Base-by-base conservation (phyloP, 2,329 filamentous ascomycete species). In the Exophiala aquamarina region DNA sequence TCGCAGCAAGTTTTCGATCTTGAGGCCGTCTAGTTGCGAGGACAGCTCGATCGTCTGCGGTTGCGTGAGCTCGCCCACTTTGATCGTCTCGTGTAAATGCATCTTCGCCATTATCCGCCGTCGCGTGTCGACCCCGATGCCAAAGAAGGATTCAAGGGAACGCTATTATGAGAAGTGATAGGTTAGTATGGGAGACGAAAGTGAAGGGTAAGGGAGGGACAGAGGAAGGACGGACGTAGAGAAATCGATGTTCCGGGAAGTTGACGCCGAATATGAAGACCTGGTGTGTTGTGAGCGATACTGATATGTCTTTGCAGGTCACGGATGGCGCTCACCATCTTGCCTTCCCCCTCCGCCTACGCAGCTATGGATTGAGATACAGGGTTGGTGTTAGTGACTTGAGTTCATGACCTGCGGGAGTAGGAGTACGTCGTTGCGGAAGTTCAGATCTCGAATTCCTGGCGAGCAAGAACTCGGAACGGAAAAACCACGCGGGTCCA, bases 1-100 rank as follows among this genome's bases (percentile, higher is more conserved):
- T 62, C 83, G 77, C 55, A 94, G 77, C 62, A 97, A 91, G 67
- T 87, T 95, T 69, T 96, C 93, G 61, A 97, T 89, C 50, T 87
- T 95, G 89, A 98, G 91, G 44, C 83, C 84, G 13, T 89, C 88
- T 32, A 98, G 76, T 63, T 95, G 89, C 41, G 86, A 86, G 17
- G 87, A 93, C 51, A 98, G 76, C 43, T 87, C 85, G 42, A 89
- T 84, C 58, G 95, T 74, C 51, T 89, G 91, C 66, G 86, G 83
- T 50, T 84, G 82, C 35, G 82, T 77, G 15, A 98, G 72, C 6
- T 82, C 77, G 65, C 87, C 87, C 58, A 97, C 76, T 63, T 84
- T 87, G 57, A 88, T 87, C 47, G 81, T 84, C 21, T 89, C 84
- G 72, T 95, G 88, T 65, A 98, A 94, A 60, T 85, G 84, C 73